Percentiles rank a stretch among this genome's conserved stretches.
Conservation (phyloP, 2,329 filamentous ascomycete species). For the Stagonosporopsis vannaccii region DNA sequence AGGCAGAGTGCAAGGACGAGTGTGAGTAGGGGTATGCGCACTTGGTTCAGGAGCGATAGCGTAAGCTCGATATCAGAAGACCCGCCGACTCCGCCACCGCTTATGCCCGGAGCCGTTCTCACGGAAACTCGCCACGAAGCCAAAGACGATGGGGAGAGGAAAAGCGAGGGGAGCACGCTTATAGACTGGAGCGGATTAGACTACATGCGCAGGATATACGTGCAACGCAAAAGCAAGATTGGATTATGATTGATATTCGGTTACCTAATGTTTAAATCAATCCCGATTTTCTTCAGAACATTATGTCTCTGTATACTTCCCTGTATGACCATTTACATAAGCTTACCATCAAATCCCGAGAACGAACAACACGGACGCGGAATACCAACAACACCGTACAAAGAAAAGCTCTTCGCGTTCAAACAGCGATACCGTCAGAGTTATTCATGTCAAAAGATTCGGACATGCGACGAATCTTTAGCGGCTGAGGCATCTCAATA, state of each 20-base stretch:
- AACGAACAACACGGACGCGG: background rate
- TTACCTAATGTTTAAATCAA: background rate
- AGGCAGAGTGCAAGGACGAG: background rate
- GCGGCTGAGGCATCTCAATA: conserved; percentile 29
- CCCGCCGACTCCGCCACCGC: background rate
- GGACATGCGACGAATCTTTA: conserved; percentile 32
- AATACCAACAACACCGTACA: background rate
- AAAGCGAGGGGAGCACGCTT: conserved; percentile 6
- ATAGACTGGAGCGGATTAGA: conserved; percentile 19
- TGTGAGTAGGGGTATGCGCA: conserved; percentile 5
- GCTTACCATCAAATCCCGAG: background rate
- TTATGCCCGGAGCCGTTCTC: background rate
- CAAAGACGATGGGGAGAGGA: background rate
- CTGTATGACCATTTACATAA: background rate
- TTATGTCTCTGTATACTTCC: too few relatives aligned
- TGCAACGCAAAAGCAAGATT: conserved; percentile 11
- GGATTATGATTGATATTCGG: background rate
- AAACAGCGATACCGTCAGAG: conserved; percentile 12
- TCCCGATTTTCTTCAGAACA: background rate
- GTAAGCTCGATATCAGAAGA: background rate
- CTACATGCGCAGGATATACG: conserved; percentile 15
- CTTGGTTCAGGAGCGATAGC: conserved; percentile 13
- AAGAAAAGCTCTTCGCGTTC: background rate
- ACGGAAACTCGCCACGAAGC: background rate
- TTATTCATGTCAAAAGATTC: conserved; percentile 30